Conservation (phyloP, 371 early-diverging fungal genomes). For the Apophysomyces elegans region DNA sequence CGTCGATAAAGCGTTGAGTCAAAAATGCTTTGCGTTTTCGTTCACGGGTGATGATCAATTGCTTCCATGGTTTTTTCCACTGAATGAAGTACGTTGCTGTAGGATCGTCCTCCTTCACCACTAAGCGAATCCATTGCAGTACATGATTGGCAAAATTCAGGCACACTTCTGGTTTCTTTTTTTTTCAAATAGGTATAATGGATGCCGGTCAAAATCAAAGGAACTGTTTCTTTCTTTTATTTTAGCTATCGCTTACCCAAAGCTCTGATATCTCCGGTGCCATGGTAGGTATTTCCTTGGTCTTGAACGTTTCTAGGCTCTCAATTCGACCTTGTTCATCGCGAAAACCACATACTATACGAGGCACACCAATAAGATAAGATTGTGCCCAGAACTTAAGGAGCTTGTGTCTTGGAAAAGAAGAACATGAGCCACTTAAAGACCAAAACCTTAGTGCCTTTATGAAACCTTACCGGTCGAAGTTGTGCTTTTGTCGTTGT, state of each 20-base stretch:
- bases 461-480: constrained; percentile 60
- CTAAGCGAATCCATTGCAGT: constrained; percentile 42
- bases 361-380: constrained; percentile 86
- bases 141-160: constrained; percentile 55
- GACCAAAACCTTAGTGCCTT: too few relatives aligned
- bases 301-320: constrained; percentile 64
- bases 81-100: constrained; percentile 42
- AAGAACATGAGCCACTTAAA: too few relatives aligned
- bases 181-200: neutral
- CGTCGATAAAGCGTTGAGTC: constrained; percentile 50
- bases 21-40: constrained; percentile 42
- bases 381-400: constrained; percentile 93
- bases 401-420: constrained; percentile 69
- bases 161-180: constrained; percentile 54
- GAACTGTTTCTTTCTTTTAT: neutral
- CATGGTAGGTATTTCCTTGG: constrained; percentile 80
- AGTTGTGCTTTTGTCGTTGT: constrained; percentile 55
- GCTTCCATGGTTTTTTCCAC: constrained; percentile 47
- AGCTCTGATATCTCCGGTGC: constrained; percentile 63
- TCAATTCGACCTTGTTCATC: constrained; percentile 72
- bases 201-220: neutral
- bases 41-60: constrained; percentile 33
- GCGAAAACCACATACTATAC: constrained; percentile 84
- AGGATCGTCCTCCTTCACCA: constrained; percentile 45
- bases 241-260: constrained; percentile 57